Conservation (phyloP, 768 basidiomycete genomes). For the Boletus rufocinnamomeus region DNA sequence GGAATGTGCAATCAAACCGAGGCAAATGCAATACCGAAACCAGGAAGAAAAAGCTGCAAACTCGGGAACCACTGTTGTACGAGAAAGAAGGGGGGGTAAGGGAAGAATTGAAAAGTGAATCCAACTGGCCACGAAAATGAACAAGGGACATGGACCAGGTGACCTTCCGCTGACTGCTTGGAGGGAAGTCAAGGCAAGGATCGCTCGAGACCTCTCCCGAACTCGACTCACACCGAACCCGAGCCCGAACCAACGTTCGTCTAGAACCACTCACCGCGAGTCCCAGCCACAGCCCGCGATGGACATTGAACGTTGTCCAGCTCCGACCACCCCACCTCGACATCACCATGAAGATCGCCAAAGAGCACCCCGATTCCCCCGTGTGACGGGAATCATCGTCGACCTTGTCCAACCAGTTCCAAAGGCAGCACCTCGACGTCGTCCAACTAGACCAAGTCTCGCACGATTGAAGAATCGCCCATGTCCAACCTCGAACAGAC, state of each 20-base stretch:
- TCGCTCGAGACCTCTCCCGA: background rate
- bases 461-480: background rate
- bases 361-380: background rate
- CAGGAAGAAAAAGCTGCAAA: background rate
- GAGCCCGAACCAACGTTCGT: too few relatives aligned
- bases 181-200: background rate
- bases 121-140: background rate
- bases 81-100: background rate
- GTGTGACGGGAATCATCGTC: too few relatives aligned
- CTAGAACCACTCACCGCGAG: background rate
- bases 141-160: conserved; percentile 5
- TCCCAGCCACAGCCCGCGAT: background rate
- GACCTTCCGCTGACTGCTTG: conserved; percentile 1
- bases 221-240: background rate
- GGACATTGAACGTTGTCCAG: background rate
- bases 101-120: background rate
- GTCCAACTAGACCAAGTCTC: background rate
- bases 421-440: background rate
- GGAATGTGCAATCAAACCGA: background rate
- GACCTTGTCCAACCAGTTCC: background rate
- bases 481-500: background rate
- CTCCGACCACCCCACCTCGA: background rate
- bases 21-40: background rate
- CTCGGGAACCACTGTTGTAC: too few relatives aligned
- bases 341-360: background rate